These are phyloP conservation scores for Beauveria sp. DNA, from an alignment of 2,329 filamentous ascomycete genomes.

Conservation along the genomic window DNA sequence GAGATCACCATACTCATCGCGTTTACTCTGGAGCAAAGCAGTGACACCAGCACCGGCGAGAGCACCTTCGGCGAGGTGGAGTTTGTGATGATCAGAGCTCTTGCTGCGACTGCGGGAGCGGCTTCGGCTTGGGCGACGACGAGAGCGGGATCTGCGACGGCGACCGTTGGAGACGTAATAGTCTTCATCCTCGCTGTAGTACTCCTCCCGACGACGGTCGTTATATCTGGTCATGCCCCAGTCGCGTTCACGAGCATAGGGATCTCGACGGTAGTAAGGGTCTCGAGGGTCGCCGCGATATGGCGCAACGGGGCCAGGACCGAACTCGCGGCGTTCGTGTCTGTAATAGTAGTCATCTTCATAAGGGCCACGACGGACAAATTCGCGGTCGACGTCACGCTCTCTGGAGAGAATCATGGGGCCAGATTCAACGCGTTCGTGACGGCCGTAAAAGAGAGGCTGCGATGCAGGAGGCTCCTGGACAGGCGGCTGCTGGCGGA, in stretches of 20 bases:
- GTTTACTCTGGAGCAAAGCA: constrained; percentile 50
- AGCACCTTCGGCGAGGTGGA: constrained; percentile 56
- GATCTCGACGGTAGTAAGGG: constrained; percentile 19
- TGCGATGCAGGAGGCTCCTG: constrained; percentile 48
- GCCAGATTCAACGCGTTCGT: constrained; percentile 36
- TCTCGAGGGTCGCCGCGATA: constrained; percentile 26
- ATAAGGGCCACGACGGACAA: constrained; percentile 26
- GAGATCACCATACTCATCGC: constrained; percentile 42
- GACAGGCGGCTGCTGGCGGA: constrained; percentile 47
- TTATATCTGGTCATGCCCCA: constrained; percentile 30
- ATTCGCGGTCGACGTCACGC: constrained; percentile 30
- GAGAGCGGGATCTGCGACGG: constrained; percentile 36
- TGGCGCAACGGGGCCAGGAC: constrained; percentile 20
- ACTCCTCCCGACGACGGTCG: constrained; percentile 34
- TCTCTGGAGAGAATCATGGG: constrained; percentile 35
- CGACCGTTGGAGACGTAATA: constrained; percentile 38
- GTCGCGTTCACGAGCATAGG: constrained; percentile 26
- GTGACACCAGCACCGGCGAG: constrained; percentile 55
- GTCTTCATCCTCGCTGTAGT: constrained; percentile 41
- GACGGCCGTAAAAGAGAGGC: constrained; percentile 41
- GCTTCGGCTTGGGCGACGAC: constrained; percentile 33
- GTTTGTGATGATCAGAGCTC: constrained; percentile 44
- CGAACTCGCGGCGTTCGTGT: constrained; percentile 35
- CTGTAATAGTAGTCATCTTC: constrained; percentile 47
- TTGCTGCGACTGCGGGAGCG: constrained; percentile 41